Percentiles rank a stretch among this genome's conserved stretches.
phyloP scores from a whole-genome alignment of 768 basidiomycete genomes.

The Phaeotremella fagi region DNA sequence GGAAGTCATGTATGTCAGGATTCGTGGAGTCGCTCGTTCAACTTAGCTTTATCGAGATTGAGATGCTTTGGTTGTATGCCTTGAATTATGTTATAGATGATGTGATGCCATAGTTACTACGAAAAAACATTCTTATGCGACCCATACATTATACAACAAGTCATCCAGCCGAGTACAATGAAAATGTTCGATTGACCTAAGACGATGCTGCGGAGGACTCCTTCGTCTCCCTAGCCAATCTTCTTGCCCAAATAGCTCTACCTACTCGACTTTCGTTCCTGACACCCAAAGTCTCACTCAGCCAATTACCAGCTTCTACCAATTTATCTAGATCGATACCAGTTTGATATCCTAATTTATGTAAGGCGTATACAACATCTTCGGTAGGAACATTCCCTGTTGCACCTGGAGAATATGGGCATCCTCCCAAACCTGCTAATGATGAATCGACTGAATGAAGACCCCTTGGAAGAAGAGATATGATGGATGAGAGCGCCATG shows the following conservation, averaged over 20 bases:
- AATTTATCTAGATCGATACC: slow-evolving; percentile 65
- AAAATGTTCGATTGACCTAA: not conserved
- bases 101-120: not conserved
- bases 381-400: slow-evolving; percentile 94
- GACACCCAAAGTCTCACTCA: slow-evolving; percentile 62
- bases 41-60: not conserved
- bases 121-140: too few species aligned
- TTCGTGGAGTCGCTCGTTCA: slow-evolving; percentile 58
- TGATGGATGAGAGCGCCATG: slow-evolving; percentile 27
- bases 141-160: too few species aligned
- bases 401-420: slow-evolving; percentile 92
- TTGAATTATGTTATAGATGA: not conserved
- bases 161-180: too few species aligned
- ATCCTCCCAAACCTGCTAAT: slow-evolving; percentile 86
- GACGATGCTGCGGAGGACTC: not conserved
- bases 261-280: slow-evolving; percentile 73
- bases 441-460: slow-evolving; percentile 74
- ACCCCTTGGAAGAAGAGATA: slow-evolving; percentile 54
- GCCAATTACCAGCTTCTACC: slow-evolving; percentile 76
- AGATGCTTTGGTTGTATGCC: not conserved
- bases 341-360: slow-evolving; percentile 58
- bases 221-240: not conserved
- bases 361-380: slow-evolving; percentile 76
- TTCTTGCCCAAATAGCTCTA: slow-evolving; percentile 59
- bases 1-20: slow-evolving; percentile 67